phyloP scores from a whole-genome alignment of 257 asterid genomes.

The Orobanche coerulescens region DNA sequence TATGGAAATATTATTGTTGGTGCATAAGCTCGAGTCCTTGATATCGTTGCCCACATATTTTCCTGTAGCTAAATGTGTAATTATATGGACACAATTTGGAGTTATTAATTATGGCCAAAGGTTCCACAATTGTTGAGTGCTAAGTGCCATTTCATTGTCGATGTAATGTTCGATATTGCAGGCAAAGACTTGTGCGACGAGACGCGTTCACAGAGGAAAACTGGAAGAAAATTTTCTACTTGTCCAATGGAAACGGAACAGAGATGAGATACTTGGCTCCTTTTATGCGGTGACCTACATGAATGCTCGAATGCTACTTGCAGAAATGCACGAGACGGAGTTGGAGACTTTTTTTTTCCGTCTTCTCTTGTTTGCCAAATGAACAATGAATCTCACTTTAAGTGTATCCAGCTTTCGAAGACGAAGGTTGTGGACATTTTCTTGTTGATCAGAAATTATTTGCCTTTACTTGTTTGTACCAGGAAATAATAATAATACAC shows the following conservation, averaged over 20 bases:
- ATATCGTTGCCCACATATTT: background rate
- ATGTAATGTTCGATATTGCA: slow-evolving; percentile 27
- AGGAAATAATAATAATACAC: no score
- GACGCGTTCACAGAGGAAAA: slow-evolving; percentile 78
- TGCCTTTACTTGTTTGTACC: background rate
- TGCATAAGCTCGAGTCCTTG: no score
- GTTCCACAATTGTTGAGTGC: background rate
- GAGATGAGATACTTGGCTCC: slow-evolving; percentile 86
- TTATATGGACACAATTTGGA: background rate
- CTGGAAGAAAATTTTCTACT: slow-evolving; percentile 94
- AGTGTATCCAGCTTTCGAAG: background rate
- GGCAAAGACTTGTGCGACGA: slow-evolving; percentile 72
- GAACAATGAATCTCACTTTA: background rate
- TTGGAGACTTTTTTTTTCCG: background rate
- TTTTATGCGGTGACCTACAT: slow-evolving; percentile 56
- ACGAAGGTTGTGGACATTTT: background rate
- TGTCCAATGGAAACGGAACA: slow-evolving; percentile 86
- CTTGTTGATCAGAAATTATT: background rate
- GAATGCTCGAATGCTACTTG: background rate
- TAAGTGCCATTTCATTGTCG: slow-evolving; percentile 7
- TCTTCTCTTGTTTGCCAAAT: background rate
- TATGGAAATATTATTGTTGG: no score
- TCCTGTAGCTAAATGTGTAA: background rate
- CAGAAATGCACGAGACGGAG: slow-evolving; percentile 9
- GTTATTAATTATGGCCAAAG: background rate